These are phyloP conservation scores for carrot (Daucus carota) DNA, from an alignment of 129 eudicot species.

Conservation along the genomic window DH1_v3.0 NC_030385.2:30177501-30178000, in stretches of 20 bases:
- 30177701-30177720: neutral
- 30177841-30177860: conserved; percentile 12
- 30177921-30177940: conserved; percentile 52
- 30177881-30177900: conserved; percentile 71
- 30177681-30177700: neutral
- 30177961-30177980: neutral
- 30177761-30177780: neutral
- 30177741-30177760: neutral
- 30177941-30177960: neutral
- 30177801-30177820: neutral
- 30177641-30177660: neutral
- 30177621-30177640: neutral
- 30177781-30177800: neutral
- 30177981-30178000: no score
- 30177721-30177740: neutral
- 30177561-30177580: neutral
- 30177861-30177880: conserved; percentile 78
- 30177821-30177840: conserved; percentile 7
- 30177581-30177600: neutral
- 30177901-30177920: conserved; percentile 86
- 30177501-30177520: conserved; percentile 71
- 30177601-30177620: neutral
- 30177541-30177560: neutral
- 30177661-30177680: neutral
- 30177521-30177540: conserved; percentile 31